Evolutionary conservation across 2,329 filamentous ascomycete genomes (phyloP), one percentile per base, ranked within the genome.

Genomic region (Penicillium italicum): DNA sequence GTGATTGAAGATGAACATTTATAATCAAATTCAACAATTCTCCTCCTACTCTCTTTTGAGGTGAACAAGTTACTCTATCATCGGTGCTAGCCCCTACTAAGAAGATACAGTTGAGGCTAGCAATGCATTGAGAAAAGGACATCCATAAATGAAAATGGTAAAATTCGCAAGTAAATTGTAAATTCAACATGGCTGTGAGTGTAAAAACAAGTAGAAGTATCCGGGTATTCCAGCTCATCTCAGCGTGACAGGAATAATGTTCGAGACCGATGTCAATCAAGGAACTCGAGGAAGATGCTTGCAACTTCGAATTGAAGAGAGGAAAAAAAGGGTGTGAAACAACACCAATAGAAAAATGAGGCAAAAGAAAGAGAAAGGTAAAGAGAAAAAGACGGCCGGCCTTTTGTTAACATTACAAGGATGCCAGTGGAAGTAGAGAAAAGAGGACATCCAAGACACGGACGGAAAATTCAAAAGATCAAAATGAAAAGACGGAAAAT

Each of bases 191-290:
- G 42, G 45, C 24, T 53, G 48, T 49, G 55, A 42, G 37, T 48
- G 53, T 36, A 47, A 51, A 56, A 56, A 61, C 49, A 63, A 48
- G 28, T 34, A 20, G 14, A 45, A 41, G 33, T 28, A 46, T 44
- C 54, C 34, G 55, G 57, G 57, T 56, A 55, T 61, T 58, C 49
- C 40, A 48, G 53, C 50, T 53, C 54, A 58, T 56, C 36, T 61
- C 50, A 55, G 42, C 56, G 46, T 54, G 33, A 43, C 33, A 50
- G 24, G 45, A 40, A 50, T 26, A 38, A 40, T 44, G 41, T 56
- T 50, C 40, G 16, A 54, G 41, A 31, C 54, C 44, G 50, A 49
- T 31, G 54, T 57, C 22, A 48, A 50, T 43, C 47, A 33, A 42
- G 28, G 30, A 41, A 40, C 44, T 41, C 3, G 28, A 43, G 20